Evolutionary conservation across 2,329 filamentous ascomycete species (phyloP).

Genomic region (Claviceps quebecensis): DNA sequence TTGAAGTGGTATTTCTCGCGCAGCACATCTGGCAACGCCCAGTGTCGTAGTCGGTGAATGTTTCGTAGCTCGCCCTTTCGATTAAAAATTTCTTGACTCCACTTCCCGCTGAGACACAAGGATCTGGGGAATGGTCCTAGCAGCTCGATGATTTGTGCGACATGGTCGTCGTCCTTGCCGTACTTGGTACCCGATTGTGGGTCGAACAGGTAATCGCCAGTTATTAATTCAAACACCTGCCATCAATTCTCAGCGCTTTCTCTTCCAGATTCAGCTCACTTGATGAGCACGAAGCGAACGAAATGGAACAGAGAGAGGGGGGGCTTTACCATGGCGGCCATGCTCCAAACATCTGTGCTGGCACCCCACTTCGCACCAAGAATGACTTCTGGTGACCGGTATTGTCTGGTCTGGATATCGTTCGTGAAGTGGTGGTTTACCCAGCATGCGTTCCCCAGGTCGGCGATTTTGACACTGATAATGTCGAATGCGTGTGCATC

Average conservation of each 20-base stretch:
- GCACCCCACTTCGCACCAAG: conserved; percentile 95
- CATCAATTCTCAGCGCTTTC: not conserved
- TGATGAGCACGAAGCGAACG: not conserved
- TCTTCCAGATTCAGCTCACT: not conserved
- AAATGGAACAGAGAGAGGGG: not conserved
- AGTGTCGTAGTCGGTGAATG: conserved; percentile 90
- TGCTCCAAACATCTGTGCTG: conserved; percentile 99
- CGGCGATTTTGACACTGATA: conserved; percentile 97
- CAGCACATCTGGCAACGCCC: conserved; percentile 85
- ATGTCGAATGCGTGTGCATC: conserved; percentile 49
- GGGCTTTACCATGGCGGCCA: conserved; percentile 87
- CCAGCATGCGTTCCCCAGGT: conserved; percentile 97
- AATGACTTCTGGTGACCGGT: conserved; percentile 93
- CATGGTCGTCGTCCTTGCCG: conserved; percentile 98
- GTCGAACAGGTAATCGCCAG: conserved; percentile 95
- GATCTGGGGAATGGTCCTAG: conserved; percentile 88
- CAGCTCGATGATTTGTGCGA: conserved; percentile 95
- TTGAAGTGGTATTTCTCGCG: conserved; percentile 95
- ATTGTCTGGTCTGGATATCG: conserved; percentile 96
- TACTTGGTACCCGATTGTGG: conserved; percentile 98
- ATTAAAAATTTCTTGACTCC: conserved; percentile 98
- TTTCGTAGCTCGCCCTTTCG: conserved; percentile 93
- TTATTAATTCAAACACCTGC: conserved; percentile 93
- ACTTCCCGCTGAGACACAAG: conserved; percentile 83
- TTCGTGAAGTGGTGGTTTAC: conserved; percentile 98